phyloP scores from a whole-genome alignment of 2,329 filamentous ascomycete genomes.

The Botrytis deweyae region DNA sequence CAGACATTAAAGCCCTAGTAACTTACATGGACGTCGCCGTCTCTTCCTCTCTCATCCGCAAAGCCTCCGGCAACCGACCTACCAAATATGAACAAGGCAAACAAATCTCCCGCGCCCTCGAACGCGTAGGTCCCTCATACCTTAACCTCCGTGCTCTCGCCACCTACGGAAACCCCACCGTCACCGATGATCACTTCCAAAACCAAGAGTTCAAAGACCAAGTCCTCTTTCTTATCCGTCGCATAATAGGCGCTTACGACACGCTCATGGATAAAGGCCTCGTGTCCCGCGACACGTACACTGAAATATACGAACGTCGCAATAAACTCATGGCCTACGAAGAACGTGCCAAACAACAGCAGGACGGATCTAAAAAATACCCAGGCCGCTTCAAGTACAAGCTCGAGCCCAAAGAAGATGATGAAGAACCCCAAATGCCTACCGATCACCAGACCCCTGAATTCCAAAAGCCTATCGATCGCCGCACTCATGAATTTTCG shows the following conservation, averaged over 20 bases:
- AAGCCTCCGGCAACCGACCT: conserved; percentile 41
- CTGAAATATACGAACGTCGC: conserved; percentile 35
- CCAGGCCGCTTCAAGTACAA: background rate
- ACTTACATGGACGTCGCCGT: conserved; percentile 58
- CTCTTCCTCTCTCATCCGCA: conserved; percentile 36
- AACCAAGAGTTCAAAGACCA: background rate
- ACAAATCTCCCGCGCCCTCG: conserved; percentile 52
- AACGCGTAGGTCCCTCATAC: conserved; percentile 42
- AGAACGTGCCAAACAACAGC: background rate
- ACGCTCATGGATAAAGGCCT: conserved; percentile 35
- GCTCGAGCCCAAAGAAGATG: conserved; percentile 1
- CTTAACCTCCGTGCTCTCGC: conserved; percentile 35
- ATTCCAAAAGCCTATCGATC: conserved; percentile 22
- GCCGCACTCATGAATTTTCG: conserved; percentile 26
- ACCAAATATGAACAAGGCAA: conserved; percentile 38
- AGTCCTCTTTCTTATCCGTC: conserved; percentile 31
- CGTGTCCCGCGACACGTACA: conserved; percentile 31
- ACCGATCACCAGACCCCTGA: conserved; percentile 30
- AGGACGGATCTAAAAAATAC: background rate
- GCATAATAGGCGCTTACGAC: conserved; percentile 40
- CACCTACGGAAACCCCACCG: conserved; percentile 27
- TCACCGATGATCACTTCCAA: background rate
- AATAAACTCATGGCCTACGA: conserved; percentile 41
- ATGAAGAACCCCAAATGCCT: background rate
- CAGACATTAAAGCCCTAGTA: conserved; percentile 53